These are phyloP conservation scores for Ophiostoma angusticollis DNA, from an alignment of 2,329 filamentous ascomycete species.

Conservation along the genomic window DNA sequence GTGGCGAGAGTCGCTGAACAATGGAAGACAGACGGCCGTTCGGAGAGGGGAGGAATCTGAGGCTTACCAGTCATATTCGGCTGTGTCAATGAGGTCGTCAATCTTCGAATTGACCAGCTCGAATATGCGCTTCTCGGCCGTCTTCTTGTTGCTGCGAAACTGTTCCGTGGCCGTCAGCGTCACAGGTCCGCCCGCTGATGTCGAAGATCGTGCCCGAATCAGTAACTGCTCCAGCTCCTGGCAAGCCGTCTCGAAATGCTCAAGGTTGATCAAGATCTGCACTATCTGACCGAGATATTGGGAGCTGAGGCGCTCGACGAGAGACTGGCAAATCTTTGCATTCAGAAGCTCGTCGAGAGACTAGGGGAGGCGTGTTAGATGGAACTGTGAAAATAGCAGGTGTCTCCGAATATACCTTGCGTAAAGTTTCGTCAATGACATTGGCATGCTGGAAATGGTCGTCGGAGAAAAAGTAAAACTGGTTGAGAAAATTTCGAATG, in stretches of 20 bases:
- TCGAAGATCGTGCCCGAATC: conserved; percentile 70
- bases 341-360: conserved; percentile 91
- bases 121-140: conserved; percentile 93
- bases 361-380: conserved; percentile 28
- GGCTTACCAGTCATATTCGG: conserved; percentile 81
- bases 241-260: conserved; percentile 92
- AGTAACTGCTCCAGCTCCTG: conserved; percentile 78
- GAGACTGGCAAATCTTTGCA: conserved; percentile 77
- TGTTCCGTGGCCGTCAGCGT: conserved; percentile 71
- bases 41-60: conserved; percentile 12
- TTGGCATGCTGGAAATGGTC: conserved; percentile 87
- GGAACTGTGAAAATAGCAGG: no score
- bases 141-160: conserved; percentile 85
- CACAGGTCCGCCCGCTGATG: conserved; percentile 67
- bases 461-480: conserved; percentile 95
- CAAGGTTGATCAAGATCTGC: conserved; percentile 92
- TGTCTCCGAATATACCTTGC: conserved; percentile 57
- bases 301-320: conserved; percentile 77
- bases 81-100: conserved; percentile 90
- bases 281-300: conserved; percentile 97
- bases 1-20: no score
- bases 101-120: conserved; percentile 98
- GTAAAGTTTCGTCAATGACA: conserved; percentile 82
- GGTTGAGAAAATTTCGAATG: conserved; percentile 92
- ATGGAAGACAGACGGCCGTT: neutral